Evolutionary conservation across 73 alveolate species (phyloP).

Genomic region (Effrenium voratum): DNA sequence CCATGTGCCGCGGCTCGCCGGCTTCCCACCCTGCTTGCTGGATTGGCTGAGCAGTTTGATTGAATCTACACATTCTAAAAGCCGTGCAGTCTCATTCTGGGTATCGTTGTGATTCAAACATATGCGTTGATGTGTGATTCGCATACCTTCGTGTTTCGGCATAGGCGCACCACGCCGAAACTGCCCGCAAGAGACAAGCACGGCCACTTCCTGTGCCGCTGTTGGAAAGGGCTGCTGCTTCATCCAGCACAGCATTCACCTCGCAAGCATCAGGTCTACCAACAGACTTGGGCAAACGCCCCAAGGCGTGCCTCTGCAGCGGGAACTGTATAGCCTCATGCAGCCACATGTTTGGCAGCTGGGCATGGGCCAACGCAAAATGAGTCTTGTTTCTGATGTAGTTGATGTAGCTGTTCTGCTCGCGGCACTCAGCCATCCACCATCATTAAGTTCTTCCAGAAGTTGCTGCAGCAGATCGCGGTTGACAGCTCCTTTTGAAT

Average conservation of each 20-base stretch:
- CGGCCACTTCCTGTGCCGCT: constrained; percentile 72
- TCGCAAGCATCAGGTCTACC: not conserved
- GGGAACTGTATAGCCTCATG: constrained; percentile 56
- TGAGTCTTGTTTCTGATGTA: not conserved
- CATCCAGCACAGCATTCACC: constrained; percentile 86
- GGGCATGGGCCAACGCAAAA: not conserved
- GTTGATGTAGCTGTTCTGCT: too few species aligned
- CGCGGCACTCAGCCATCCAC: not conserved
- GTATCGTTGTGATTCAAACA: too few species aligned
- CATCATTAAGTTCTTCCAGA: constrained; percentile 72
- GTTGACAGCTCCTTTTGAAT: constrained; percentile 80
- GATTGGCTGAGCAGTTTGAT: too few species aligned
- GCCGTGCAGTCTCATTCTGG: too few species aligned
- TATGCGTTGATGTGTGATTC: too few species aligned
- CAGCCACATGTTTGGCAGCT: not conserved
- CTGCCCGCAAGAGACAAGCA: constrained; percentile 64
- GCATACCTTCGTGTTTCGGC: too few species aligned
- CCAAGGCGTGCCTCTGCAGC: constrained; percentile 72
- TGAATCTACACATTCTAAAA: too few species aligned
- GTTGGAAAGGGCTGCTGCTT: constrained; percentile 51
- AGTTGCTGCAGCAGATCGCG: constrained; percentile 57
- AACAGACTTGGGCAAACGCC: not conserved
- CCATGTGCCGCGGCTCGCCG: too few species aligned
- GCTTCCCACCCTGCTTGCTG: too few species aligned
- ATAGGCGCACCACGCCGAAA: constrained; percentile 80